Base-by-base conservation (phyloP, 805 yeast genomes). In the Ogataea pignaliae region DNA sequence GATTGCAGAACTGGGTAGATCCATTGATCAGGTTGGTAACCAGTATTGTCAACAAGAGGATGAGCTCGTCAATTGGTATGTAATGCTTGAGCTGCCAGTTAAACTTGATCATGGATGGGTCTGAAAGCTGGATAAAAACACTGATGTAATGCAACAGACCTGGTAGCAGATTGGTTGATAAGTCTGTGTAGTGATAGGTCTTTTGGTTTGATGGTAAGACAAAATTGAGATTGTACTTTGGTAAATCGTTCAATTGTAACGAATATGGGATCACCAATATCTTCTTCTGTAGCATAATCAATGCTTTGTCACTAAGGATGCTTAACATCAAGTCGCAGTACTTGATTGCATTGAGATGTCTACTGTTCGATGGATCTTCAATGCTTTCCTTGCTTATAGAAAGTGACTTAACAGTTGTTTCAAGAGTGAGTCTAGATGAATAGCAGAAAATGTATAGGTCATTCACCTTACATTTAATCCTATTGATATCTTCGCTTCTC, bases 71-170 rank as follows among this genome's bases (percentile, higher is more conserved):
- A 41, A 79, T 65, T 3, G 85, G 85, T 39, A 79, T 71, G n/a
- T 78, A 76, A 37, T 81, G 66, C 53, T 79, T 73, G 39, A 79
- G 69, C 49, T 78, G 79, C 85, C 85, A 79, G 51, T 79, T 79
- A 57, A 67, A 79, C 44, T 72, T 52, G 26, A 42, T 37, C 51
- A 55, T 42, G 12, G 43, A 44, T 18, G 45, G 43, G 49, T 76
- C 75, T 44, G 74, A 73, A 49, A 75, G 71, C 55, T 74, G 72
- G 46, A 76, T 60, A 53, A 79, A 79, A 46, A 76, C 78, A 51
- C 75, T 75, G 49, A 79, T 60, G 50, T 76, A 78, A 52, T 79
- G 84, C 37, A 79, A 54, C 10, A 79, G 68, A 1, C 81, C 71
- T 1, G 85, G 83, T 32, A 79, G 69, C 47, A 79, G 59, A 57